These are phyloP conservation scores for Euclidium syriacum DNA, from an alignment of 345 rosid species.

Conservation along the genomic window DNA sequence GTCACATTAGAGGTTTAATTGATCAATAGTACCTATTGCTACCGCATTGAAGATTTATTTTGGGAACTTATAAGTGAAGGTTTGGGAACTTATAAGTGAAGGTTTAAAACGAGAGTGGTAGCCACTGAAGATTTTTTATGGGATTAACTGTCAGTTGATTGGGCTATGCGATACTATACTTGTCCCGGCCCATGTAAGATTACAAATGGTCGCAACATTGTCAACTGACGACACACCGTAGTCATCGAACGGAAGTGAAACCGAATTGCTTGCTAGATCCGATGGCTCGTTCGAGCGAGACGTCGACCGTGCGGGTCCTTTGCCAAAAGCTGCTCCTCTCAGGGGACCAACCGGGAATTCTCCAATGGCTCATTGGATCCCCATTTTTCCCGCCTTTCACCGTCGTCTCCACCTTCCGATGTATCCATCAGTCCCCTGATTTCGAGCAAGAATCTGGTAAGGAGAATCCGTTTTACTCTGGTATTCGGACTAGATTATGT, in stretches of 20 bases:
- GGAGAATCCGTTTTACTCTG: neutral
- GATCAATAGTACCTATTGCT: too few relatives aligned
- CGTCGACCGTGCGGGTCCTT: slow-evolving; percentile 41
- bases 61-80: too few relatives aligned
- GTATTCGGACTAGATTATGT: neutral
- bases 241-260: slow-evolving; percentile 12
- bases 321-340: slow-evolving; percentile 46
- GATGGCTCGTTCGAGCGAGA: slow-evolving; percentile 38
- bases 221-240: slow-evolving; percentile 9
- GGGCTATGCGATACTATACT: neutral
- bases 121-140: too few relatives aligned
- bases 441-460: slow-evolving; percentile 69
- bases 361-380: slow-evolving; percentile 90
- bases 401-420: slow-evolving; percentile 67
- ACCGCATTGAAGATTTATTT: too few relatives aligned
- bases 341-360: slow-evolving; percentile 38
- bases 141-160: neutral
- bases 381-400: slow-evolving; percentile 71
- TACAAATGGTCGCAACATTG: neutral
- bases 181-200: neutral
- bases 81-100: too few relatives aligned
- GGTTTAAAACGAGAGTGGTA: too few relatives aligned
- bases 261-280: slow-evolving; percentile 12
- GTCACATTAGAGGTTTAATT: too few relatives aligned
- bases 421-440: slow-evolving; percentile 58